phyloP scores from a whole-genome alignment of 768 basidiomycete species.

The Russula ochroleuca region DNA sequence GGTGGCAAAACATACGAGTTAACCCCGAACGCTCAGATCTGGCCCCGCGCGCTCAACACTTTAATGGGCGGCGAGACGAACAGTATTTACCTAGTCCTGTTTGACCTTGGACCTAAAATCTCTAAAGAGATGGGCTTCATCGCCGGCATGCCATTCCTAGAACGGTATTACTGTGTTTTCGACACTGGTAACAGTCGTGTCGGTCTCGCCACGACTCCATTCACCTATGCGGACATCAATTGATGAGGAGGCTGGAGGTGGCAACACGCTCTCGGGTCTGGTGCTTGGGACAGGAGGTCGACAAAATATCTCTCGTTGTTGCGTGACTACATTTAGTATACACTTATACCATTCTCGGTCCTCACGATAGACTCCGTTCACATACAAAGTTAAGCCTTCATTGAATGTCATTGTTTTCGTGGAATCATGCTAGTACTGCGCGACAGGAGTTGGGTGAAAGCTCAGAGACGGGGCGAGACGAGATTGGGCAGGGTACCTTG shows the following conservation, averaged over 20 bases:
- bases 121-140: conserved; percentile 45
- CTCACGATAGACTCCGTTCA: no score
- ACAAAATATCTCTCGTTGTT: no score
- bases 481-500: no score
- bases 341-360: no score
- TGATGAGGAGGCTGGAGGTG: background rate
- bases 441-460: no score
- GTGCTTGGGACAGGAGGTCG: no score
- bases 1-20: conserved; percentile 37
- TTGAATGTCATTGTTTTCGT: no score
- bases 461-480: no score
- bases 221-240: conserved; percentile 43
- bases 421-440: no score
- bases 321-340: no score
- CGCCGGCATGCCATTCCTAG: conserved; percentile 51
- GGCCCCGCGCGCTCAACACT: conserved; percentile 43
- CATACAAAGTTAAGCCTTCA: no score
- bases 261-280: no score
- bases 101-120: conserved; percentile 36
- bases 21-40: conserved; percentile 43
- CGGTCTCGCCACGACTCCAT: conserved; percentile 51
- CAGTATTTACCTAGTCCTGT: conserved; percentile 40
- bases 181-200: conserved; percentile 55
- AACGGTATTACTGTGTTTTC: conserved; percentile 63
- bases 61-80: conserved; percentile 40